Conservation (phyloP, 495 filamentous ascomycete genomes). For the Xylaria sp. region DNA sequence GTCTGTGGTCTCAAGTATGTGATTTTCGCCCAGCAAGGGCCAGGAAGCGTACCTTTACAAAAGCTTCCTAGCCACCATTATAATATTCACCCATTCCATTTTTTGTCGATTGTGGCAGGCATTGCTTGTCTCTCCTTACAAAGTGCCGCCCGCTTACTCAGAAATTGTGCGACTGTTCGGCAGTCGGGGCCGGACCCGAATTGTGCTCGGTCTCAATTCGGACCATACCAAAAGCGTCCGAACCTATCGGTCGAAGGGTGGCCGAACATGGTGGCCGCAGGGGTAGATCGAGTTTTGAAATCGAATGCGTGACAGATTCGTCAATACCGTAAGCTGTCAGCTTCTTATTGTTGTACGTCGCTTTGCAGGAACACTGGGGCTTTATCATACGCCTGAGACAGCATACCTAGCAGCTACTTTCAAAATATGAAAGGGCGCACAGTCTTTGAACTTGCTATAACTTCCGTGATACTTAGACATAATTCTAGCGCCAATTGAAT, state of each 20-base stretch:
- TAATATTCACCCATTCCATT: conserved; percentile 8
- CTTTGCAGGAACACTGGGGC: conserved; percentile 12
- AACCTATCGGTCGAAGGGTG: neutral
- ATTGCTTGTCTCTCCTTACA: neutral
- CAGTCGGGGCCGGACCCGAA: conserved; percentile 24
- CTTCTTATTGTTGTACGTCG: conserved; percentile 18
- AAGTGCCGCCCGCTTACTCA: conserved; percentile 11
- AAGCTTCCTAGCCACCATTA: conserved; percentile 22
- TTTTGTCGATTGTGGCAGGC: neutral
- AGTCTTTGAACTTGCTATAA: neutral
- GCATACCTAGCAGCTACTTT: neutral
- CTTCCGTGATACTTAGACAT: neutral
- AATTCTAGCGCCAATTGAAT: conserved; percentile 10
- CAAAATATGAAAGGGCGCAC: conserved; percentile 7
- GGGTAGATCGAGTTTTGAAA: neutral
- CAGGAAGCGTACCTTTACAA: neutral
- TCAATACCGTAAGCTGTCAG: conserved; percentile 11
- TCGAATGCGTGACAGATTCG: conserved; percentile 7
- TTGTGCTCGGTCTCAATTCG: neutral
- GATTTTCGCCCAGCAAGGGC: neutral
- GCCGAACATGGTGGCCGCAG: neutral
- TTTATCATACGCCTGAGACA: conserved; percentile 1
- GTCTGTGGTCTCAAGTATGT: neutral
- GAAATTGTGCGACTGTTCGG: conserved; percentile 4
- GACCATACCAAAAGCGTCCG: conserved; percentile 16